These are phyloP conservation scores for Fusarium goolgardi DNA, from an alignment of 2,329 filamentous ascomycete genomes.

Conservation along the genomic window DNA sequence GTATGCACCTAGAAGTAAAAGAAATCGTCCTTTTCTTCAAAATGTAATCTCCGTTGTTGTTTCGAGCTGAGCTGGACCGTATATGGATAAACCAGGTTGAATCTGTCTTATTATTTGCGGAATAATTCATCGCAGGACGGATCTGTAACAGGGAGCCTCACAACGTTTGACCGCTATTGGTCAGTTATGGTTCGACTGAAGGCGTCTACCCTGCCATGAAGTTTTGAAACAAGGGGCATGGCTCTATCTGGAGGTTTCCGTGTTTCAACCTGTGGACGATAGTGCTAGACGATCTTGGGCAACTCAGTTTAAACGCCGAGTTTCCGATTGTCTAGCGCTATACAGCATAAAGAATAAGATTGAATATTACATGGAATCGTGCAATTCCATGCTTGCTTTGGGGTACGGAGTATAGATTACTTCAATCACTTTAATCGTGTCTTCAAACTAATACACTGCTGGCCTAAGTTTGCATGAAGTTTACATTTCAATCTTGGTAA, in stretches of 20 bases:
- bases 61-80: neutral
- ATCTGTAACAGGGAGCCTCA: conserved; percentile 7
- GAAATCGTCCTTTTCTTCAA: neutral
- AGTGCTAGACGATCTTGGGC: neutral
- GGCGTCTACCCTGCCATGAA: neutral
- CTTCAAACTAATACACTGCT: neutral
- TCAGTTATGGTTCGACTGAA: neutral
- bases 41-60: conserved; percentile 14
- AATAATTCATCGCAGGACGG: conserved; percentile 6
- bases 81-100: neutral
- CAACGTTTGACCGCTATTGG: neutral
- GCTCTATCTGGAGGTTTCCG: conserved; percentile 22
- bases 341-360: neutral
- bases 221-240: conserved; percentile 26
- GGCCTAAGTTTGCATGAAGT: neutral
- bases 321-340: accelerated
- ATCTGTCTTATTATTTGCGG: conserved; percentile 14
- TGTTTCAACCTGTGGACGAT: conserved; percentile 11
- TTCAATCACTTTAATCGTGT: neutral
- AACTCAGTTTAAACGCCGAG: neutral
- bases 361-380: too few relatives aligned
- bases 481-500: neutral
- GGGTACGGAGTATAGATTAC: neutral
- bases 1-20: neutral
- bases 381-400: neutral